phyloP scores from a whole-genome alignment of 352 stramenopile species.

The Phytopythium montanum region DNA sequence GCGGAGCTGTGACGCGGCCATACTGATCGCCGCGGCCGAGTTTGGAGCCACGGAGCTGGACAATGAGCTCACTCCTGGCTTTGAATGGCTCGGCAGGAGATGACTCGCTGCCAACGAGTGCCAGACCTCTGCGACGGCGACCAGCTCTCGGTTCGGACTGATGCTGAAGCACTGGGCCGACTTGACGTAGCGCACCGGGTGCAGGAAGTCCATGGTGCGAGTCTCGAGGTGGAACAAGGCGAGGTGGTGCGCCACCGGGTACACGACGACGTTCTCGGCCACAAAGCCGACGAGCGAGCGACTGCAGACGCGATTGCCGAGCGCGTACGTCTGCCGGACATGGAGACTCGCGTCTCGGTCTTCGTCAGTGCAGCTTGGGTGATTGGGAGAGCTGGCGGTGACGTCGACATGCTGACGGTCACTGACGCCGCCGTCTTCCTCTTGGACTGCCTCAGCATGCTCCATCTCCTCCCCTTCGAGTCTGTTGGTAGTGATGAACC shows the following conservation, averaged over 20 bases:
- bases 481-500: background rate
- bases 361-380: constrained; percentile 9
- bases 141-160: constrained; percentile 59
- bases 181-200: constrained; percentile 46
- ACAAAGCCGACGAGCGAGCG: constrained; percentile 53
- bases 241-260: constrained; percentile 65
- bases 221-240: constrained; percentile 56
- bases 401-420: background rate
- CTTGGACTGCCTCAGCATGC: background rate
- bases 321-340: constrained; percentile 39
- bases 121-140: constrained; percentile 62
- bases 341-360: constrained; percentile 33
- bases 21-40: constrained; percentile 4
- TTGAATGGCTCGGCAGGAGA: background rate
- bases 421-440: background rate
- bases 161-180: constrained; percentile 65
- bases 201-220: constrained; percentile 68
- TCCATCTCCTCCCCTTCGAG: background rate
- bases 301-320: constrained; percentile 38
- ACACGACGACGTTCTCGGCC: constrained; percentile 51
- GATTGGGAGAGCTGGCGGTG: background rate
- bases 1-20: constrained; percentile 12
- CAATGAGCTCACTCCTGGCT: background rate
- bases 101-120: constrained; percentile 9
- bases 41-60: background rate